These are phyloP conservation scores for Saturnispora sanitii DNA, from an alignment of 805 yeast species.

Conservation along the genomic window DNA sequence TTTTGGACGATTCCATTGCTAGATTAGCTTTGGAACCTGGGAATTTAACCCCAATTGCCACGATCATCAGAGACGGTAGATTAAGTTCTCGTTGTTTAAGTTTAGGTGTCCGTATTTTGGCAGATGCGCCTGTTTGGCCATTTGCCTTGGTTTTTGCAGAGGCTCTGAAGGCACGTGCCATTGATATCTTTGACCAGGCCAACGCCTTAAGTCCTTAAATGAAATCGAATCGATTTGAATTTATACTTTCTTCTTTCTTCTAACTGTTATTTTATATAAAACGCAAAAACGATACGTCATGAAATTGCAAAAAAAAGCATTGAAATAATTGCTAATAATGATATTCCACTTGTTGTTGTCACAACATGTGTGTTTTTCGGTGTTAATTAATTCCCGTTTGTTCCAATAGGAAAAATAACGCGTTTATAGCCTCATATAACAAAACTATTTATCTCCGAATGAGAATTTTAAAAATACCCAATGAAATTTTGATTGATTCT, in stretches of 20 bases:
- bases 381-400: too few relatives aligned
- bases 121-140: slow-evolving; percentile 87
- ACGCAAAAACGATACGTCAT: not conserved
- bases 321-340: too few relatives aligned
- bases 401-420: too few relatives aligned
- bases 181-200: slow-evolving; percentile 24
- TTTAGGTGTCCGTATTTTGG: slow-evolving; percentile 64
- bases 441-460: not conserved
- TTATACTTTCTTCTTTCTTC: not conserved
- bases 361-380: too few relatives aligned
- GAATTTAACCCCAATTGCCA: slow-evolving; percentile 35
- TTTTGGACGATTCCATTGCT: slow-evolving; percentile 40
- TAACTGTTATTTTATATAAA: not conserved
- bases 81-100: slow-evolving; percentile 50
- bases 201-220: slow-evolving; percentile 4
- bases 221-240: too few relatives aligned
- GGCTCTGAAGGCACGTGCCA: slow-evolving; percentile 59
- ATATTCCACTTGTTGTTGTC: too few relatives aligned
- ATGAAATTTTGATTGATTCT: too few relatives aligned
- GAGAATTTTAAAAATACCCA: not conserved
- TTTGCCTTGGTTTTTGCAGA: slow-evolving; percentile 71
- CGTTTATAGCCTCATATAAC: too few relatives aligned
- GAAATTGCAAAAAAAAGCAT: too few relatives aligned
- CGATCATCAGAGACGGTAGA: slow-evolving; percentile 38
- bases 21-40: slow-evolving; percentile 38